phyloP scores from a whole-genome alignment of 1,284 basidiomycete species.

The Fomitiporia mediterranea region DNA sequence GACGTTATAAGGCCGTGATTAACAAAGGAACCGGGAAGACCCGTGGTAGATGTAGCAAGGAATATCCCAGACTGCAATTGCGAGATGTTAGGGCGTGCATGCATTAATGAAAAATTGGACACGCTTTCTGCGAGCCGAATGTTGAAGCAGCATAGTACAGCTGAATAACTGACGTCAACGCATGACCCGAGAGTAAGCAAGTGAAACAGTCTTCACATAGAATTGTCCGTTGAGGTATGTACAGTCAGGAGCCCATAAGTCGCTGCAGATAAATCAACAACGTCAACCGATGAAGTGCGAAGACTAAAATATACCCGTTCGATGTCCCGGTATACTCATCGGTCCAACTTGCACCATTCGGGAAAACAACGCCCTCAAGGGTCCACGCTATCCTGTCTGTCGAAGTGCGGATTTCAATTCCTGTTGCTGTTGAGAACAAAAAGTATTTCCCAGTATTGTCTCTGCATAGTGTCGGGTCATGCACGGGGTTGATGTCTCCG shows the following conservation, averaged over 20 bases:
- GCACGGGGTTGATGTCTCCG: slow-evolving; percentile 42
- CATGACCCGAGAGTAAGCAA: background rate
- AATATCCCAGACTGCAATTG: slow-evolving; percentile 24
- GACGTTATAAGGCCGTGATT: slow-evolving; percentile 48
- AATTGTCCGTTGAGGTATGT: slow-evolving; percentile 42
- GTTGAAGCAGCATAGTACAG: slow-evolving; percentile 32
- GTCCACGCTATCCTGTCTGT: slow-evolving; percentile 49
- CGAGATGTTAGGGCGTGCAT: background rate
- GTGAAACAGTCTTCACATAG: slow-evolving; percentile 31
- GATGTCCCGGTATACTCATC: slow-evolving; percentile 44
- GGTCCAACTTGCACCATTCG: slow-evolving; percentile 46
- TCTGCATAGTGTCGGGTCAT: slow-evolving; percentile 50
- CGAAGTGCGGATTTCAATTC: slow-evolving; percentile 49
- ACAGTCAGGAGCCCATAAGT: slow-evolving; percentile 53
- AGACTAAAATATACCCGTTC: slow-evolving; percentile 38
- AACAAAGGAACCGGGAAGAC: slow-evolving; percentile 35
- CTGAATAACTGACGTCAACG: slow-evolving; percentile 11
- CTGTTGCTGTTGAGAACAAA: slow-evolving; percentile 45
- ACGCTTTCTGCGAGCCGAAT: slow-evolving; percentile 25
- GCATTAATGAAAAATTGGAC: background rate
- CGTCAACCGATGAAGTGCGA: background rate
- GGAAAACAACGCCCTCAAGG: slow-evolving; percentile 44
- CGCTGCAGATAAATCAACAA: slow-evolving; percentile 24
- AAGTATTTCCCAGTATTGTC: slow-evolving; percentile 47
- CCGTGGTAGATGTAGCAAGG: slow-evolving; percentile 32